phyloP scores from a whole-genome alignment of 2,329 filamentous ascomycete species.

The Parastagonospora nodorum region DNA sequence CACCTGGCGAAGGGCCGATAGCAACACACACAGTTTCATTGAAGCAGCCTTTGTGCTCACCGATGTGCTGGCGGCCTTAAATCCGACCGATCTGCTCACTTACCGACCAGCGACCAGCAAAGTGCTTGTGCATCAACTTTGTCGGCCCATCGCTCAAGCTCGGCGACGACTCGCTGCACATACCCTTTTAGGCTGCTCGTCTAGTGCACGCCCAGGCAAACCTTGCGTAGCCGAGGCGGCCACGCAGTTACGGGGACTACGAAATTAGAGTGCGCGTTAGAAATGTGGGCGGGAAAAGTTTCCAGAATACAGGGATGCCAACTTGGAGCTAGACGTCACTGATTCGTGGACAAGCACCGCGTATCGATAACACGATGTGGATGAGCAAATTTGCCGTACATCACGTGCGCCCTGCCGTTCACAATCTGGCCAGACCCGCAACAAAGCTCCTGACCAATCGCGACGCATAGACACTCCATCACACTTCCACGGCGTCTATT shows the following conservation, averaged over 20 bases:
- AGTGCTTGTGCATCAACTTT: not conserved
- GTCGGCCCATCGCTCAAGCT: constrained; percentile 1
- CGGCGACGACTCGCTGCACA: constrained; percentile 6
- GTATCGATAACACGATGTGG: constrained; percentile 7
- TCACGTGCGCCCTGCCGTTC: constrained; percentile 4
- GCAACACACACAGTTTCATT: constrained; percentile 4
- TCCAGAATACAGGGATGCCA: constrained; percentile 4
- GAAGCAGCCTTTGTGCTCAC: not conserved
- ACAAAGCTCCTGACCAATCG: constrained; percentile 13
- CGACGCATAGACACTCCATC: not conserved
- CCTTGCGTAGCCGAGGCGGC: constrained; percentile 3
- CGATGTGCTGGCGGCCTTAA: not conserved
- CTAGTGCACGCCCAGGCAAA: constrained; percentile 2
- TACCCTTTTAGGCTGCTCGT: constrained; percentile 1
- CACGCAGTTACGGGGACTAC: constrained; percentile 5
- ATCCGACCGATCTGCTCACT: constrained; percentile 1
- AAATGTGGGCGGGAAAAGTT: not conserved
- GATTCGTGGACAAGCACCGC: not conserved
- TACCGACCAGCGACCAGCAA: not conserved
- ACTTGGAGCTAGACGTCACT: not conserved
- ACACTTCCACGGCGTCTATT: not conserved
- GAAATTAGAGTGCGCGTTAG: constrained; percentile 1
- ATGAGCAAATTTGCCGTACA: constrained; percentile 1
- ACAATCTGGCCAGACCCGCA: constrained; percentile 1
- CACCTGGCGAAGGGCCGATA: constrained; percentile 7